Conservation (phyloP, 495 filamentous ascomycete genomes). For the Pseudoneurospora amorphoporcata region DNA sequence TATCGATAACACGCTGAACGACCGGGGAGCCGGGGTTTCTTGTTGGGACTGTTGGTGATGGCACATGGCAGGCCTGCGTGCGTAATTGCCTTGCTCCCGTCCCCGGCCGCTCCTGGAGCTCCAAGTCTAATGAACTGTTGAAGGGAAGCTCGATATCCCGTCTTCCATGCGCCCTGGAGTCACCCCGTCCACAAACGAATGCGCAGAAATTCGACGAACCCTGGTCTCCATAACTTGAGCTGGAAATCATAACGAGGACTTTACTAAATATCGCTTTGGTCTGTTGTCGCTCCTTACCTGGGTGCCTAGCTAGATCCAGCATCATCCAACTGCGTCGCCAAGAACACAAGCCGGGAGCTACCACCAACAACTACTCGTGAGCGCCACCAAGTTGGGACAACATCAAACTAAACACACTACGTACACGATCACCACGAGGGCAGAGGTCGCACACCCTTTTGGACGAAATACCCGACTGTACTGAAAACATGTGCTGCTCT, state of each 20-base stretch:
- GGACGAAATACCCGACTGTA: background rate
- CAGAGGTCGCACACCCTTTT: background rate
- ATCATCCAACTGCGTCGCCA: background rate
- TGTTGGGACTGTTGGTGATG: background rate
- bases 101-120: background rate
- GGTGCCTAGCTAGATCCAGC: background rate
- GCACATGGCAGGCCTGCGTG: background rate
- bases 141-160: background rate
- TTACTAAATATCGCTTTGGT: too few relatives aligned
- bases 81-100: background rate
- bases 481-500: constrained; percentile 27
- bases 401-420: background rate
- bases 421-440: background rate
- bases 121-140: background rate
- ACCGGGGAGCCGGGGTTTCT: background rate
- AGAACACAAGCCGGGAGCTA: background rate
- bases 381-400: background rate
- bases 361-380: background rate
- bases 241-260: background rate
- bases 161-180: background rate
- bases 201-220: background rate
- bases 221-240: background rate
- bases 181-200: background rate
- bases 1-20: background rate
- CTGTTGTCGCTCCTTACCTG: background rate